Conservation (phyloP, 1,139 yeast genomes). For the Pichia sp. region DNA sequence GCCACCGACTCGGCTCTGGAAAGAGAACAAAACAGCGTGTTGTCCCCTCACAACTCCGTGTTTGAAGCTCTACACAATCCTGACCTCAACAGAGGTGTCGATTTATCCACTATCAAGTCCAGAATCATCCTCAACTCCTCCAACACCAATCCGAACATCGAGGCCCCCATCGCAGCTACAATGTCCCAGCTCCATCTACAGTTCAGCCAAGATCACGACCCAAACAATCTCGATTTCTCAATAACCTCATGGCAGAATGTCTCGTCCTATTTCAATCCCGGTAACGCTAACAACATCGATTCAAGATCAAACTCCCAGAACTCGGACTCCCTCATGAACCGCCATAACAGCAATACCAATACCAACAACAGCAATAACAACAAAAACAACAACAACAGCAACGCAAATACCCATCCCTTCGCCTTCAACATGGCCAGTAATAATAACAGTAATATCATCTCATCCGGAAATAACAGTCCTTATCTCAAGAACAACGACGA, state of each 20-base stretch:
- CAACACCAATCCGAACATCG: neutral
- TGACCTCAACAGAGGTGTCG: slow-evolving; percentile 26
- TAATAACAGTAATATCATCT: slow-evolving; percentile 16
- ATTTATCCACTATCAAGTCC: slow-evolving; percentile 6
- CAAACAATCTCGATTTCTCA: slow-evolving; percentile 20
- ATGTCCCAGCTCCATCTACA: slow-evolving; percentile 9
- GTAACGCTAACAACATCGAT: neutral
- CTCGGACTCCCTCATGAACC: neutral
- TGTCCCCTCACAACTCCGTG: slow-evolving; percentile 33
- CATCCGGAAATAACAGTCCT: slow-evolving; percentile 15
- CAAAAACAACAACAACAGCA: too few species aligned
- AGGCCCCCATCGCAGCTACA: neutral
- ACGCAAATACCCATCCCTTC: neutral
- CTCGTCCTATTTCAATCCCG: slow-evolving; percentile 1
- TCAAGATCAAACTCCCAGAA: slow-evolving; percentile 19
- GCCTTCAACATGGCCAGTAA: slow-evolving; percentile 9
- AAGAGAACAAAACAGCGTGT: slow-evolving; percentile 9
- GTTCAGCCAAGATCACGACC: neutral
- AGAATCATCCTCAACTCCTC: neutral
- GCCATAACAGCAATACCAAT: too few species aligned
- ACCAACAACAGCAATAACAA: too few species aligned
- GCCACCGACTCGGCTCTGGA: neutral
- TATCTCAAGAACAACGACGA: slow-evolving; percentile 2
- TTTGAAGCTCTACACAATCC: slow-evolving; percentile 32
- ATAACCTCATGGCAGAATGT: slow-evolving; percentile 32